Evolutionary conservation across 2,329 filamentous ascomycete genomes (phyloP), one percentile per base, ranked within the genome.

Genomic region (Microdochium nivale): DNA sequence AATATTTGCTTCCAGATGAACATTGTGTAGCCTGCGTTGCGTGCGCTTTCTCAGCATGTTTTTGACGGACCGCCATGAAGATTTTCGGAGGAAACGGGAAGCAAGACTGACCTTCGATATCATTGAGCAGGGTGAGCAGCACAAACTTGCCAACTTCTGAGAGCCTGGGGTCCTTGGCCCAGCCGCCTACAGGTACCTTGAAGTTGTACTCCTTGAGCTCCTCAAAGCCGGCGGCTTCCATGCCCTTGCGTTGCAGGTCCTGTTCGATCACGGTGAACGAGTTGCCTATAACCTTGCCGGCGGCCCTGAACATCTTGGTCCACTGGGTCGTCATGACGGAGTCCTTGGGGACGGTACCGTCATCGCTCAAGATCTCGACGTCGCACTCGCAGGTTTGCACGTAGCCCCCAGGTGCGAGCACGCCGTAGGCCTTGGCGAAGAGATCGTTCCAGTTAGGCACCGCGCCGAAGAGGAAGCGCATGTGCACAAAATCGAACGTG

Each of bases 401-500:
- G 55, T 56, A 62, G 40, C 73, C 78, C 14, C 79, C 80, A 0
- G 79, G 79, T 54, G 74, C 74, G 30, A 79, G 66, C 52, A 79
- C 72, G 53, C 67, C 69, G 59, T 67, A 76, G 7, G 76, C 64
- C 54, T 76, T 74, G 33, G 65, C 65, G 54, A 81, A 69, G 14
- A 82, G 61, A 46, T 72, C 70, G 49, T 73, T 71, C 61, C 78
- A 81, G 53, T 80, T 78, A 3, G 69, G 62, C 54, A 81, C 72
- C 50, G 73, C 71, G 44, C 80, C 80, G 2, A 73, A 66, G 56
- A 83, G 67, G 57, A 79, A 70, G 43, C 76, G 73, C 3, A 75
- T 74, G 61, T 83, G 80, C 52, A 84, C 75, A 58, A 76, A 79
- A 64, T 83, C 79, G 60, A 80, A 79, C 49, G 70, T 65, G 51